Percentiles rank a stretch among this genome's conserved stretches.
Evolutionary conservation across 2,329 filamentous ascomycete genomes (phyloP).

Genomic region (Xylariaceae sp.): DNA sequence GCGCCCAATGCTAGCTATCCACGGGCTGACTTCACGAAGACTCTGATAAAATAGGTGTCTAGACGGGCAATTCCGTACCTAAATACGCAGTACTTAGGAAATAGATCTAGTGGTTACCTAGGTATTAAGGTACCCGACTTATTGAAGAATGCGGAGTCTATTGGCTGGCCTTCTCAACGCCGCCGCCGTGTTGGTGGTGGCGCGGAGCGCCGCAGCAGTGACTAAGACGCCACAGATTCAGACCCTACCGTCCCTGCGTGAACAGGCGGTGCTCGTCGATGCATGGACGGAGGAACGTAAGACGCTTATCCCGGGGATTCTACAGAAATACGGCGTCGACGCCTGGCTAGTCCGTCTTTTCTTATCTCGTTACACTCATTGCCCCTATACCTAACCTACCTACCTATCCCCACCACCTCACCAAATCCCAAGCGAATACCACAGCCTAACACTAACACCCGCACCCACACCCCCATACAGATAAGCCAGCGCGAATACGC

Average conservation of each 20-base stretch:
- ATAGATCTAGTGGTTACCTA: no score
- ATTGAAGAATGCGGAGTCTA: conserved; percentile 1
- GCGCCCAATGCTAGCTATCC: no score
- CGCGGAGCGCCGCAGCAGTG: neutral
- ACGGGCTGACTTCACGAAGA: no score
- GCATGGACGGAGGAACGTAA: conserved; percentile 48
- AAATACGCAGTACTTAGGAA: no score
- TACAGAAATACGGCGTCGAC: conserved; percentile 49
- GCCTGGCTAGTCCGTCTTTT: conserved; percentile 48
- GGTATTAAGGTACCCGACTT: no score
- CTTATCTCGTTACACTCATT: neutral
- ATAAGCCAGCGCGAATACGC: conserved; percentile 55
- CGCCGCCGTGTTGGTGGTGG: neutral
- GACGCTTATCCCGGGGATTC: conserved; percentile 44
- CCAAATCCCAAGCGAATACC: neutral
- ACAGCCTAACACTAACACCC: neutral
- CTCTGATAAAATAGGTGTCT: no score
- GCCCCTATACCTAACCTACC: neutral
- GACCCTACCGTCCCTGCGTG: conserved; percentile 44
- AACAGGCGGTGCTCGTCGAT: conserved; percentile 48
- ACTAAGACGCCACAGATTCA: conserved; percentile 40
- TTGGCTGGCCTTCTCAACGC: neutral
- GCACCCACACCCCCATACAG: conserved; percentile 29
- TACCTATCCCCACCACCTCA: neutral
- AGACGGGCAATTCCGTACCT: no score